These are phyloP conservation scores for Rhizoclosmatium globosum DNA, from an alignment of 192 early-diverging fungal species.

Conservation along the genomic window DNA sequence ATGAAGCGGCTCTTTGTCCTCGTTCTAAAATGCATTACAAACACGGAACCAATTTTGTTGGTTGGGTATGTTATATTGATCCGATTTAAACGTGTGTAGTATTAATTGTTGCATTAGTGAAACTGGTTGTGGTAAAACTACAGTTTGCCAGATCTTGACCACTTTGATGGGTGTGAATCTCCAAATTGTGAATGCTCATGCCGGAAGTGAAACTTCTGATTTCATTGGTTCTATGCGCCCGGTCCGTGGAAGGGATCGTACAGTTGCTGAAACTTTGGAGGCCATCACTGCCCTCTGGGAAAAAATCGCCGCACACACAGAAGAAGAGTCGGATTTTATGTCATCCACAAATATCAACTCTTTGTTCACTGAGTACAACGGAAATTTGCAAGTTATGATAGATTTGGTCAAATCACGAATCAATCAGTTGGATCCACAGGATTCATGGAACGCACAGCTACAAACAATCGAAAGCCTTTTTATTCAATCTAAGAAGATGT, in stretches of 20 bases:
- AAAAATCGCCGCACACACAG: conserved; percentile 8
- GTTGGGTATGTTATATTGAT: conserved; percentile 66
- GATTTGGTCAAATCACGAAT: conserved; percentile 25
- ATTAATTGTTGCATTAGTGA: conserved; percentile 53
- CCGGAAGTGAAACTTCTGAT: conserved; percentile 94
- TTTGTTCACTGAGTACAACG: conserved; percentile 17
- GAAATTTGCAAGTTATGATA: conserved; percentile 21
- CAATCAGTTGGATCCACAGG: not conserved
- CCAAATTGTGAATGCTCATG: conserved; percentile 95
- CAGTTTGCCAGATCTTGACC: conserved; percentile 93
- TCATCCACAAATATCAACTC: conserved; percentile 10
- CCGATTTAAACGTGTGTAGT: not conserved
- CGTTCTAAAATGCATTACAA: conserved; percentile 78
- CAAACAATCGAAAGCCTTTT: conserved; percentile 6
- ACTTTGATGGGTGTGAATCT: conserved; percentile 68
- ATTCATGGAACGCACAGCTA: not conserved
- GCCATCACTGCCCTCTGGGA: conserved; percentile 47
- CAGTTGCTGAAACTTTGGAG: conserved; percentile 58
- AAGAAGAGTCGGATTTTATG: not conserved
- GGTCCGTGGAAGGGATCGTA: conserved; percentile 74
- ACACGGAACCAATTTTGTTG: conserved; percentile 90
- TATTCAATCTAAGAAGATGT: conserved; percentile 64
- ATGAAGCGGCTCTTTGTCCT: conserved; percentile 91
- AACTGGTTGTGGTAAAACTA: conserved; percentile 99
- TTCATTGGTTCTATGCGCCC: conserved; percentile 94